These are phyloP conservation scores for Paramecium octaurelia DNA, from an alignment of 73 alveolate genomes.

Conservation along the genomic window DNA sequence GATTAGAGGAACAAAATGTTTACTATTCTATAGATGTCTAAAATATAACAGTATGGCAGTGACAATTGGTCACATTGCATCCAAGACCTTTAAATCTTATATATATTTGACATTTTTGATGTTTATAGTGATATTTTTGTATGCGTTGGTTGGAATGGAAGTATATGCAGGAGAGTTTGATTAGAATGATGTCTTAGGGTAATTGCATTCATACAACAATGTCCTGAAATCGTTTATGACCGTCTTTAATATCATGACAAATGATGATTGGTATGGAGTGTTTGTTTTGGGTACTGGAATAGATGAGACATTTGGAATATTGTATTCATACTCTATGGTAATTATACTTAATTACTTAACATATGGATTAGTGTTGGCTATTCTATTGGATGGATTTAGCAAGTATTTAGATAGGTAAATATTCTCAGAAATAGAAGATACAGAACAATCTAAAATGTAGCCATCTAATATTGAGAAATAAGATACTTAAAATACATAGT, in stretches of 20 bases:
- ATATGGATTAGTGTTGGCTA: conserved; percentile 37
- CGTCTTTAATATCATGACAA: conserved; percentile 29
- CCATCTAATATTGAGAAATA: background rate
- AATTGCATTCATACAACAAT: conserved; percentile 20
- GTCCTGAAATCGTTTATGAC: background rate
- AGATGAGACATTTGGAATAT: background rate
- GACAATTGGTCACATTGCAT: conserved; percentile 1
- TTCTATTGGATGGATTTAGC: background rate
- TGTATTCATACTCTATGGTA: conserved; percentile 8
- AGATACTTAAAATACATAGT: background rate
- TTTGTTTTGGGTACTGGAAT: background rate
- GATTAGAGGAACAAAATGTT: conserved; percentile 28
- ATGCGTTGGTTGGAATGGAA: conserved; percentile 22
- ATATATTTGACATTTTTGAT: background rate
- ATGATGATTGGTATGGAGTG: conserved; percentile 52
- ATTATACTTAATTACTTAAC: background rate
- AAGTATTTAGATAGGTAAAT: background rate
- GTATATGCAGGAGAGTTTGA: conserved; percentile 15
- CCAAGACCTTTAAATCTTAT: background rate
- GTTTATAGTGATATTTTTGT: background rate
- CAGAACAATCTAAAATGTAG: background rate
- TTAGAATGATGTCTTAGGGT: background rate
- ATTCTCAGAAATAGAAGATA: background rate
- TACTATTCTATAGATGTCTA: background rate
- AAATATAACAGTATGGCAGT: conserved; percentile 39